Conservation (phyloP, 164 flowering plant genomes). For the Kingdonia uniflora region DNA sequence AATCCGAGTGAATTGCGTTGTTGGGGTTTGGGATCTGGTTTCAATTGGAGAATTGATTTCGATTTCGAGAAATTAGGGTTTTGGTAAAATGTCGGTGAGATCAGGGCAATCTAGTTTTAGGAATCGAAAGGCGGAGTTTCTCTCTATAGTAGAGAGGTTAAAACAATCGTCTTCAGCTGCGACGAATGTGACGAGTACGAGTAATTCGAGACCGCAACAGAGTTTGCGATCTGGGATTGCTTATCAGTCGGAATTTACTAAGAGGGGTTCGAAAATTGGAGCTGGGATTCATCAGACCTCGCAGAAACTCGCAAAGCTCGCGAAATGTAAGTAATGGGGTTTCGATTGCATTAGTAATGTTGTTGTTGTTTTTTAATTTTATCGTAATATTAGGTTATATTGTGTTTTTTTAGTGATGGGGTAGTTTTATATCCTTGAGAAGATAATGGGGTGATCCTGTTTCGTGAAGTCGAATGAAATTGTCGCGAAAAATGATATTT, state of each 20-base stretch:
- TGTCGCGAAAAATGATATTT: not conserved
- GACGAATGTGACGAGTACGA: constrained; percentile 24
- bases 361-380: too few species aligned
- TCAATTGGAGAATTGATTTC: too few species aligned
- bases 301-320: constrained; percentile 49
- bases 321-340: too few species aligned
- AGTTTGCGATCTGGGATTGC: constrained; percentile 44
- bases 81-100: constrained; percentile 25
- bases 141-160: constrained; percentile 49
- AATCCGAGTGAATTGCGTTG: too few species aligned
- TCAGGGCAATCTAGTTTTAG: constrained; percentile 57
- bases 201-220: constrained; percentile 23
- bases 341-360: too few species aligned
- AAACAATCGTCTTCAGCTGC: constrained; percentile 44
- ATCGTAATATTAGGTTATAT: too few species aligned
- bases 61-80: too few species aligned
- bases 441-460: too few species aligned
- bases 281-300: constrained; percentile 89
- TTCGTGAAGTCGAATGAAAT: not conserved
- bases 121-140: constrained; percentile 85
- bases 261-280: constrained; percentile 87
- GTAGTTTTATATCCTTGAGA: too few species aligned
- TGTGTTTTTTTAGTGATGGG: too few species aligned
- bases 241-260: constrained; percentile 81
- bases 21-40: too few species aligned